phyloP scores from a whole-genome alignment of 306 rosid species.

The Fragaria vesca region DNA sequence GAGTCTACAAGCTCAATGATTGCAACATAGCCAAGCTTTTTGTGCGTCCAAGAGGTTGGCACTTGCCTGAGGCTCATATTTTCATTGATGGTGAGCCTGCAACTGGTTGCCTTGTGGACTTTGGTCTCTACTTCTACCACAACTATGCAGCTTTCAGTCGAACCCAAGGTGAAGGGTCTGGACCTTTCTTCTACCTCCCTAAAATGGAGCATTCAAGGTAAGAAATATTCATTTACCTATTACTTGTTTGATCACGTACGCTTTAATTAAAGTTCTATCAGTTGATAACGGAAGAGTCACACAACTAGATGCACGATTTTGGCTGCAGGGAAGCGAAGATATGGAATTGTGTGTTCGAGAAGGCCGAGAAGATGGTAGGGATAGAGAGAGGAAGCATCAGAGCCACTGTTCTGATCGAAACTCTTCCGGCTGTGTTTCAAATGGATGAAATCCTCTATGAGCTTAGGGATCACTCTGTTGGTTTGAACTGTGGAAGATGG shows the following conservation, averaged over 20 bases:
- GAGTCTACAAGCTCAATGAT: conserved; percentile 75
- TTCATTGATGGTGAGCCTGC: conserved; percentile 86
- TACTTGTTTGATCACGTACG: neutral
- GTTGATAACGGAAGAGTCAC: neutral
- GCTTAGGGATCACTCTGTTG: conserved; percentile 80
- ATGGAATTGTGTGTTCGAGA: conserved; percentile 87
- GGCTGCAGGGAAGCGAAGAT: conserved; percentile 78
- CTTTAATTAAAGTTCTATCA: neutral
- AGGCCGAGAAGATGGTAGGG: conserved; percentile 70
- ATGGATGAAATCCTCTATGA: conserved; percentile 92
- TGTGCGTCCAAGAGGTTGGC: conserved; percentile 96
- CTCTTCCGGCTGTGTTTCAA: conserved; percentile 90
- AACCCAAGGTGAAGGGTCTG: conserved; percentile 74
- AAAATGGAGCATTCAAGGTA: conserved; percentile 96
- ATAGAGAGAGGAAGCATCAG: conserved; percentile 88
- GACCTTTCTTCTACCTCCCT: conserved; percentile 95
- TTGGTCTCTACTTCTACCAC: conserved; percentile 82
- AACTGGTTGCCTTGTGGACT: conserved; percentile 82
- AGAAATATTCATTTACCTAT: neutral
- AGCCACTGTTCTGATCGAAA: conserved; percentile 85
- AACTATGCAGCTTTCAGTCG: conserved; percentile 53
- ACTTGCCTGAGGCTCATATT: conserved; percentile 81
- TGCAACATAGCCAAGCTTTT: conserved; percentile 77
- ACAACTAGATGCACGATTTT: conserved; percentile 10
- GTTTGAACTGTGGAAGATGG: conserved; percentile 94